These are phyloP conservation scores for Madurella mycetomatis DNA, from an alignment of 2,329 filamentous ascomycete species.

Conservation along the genomic window DNA sequence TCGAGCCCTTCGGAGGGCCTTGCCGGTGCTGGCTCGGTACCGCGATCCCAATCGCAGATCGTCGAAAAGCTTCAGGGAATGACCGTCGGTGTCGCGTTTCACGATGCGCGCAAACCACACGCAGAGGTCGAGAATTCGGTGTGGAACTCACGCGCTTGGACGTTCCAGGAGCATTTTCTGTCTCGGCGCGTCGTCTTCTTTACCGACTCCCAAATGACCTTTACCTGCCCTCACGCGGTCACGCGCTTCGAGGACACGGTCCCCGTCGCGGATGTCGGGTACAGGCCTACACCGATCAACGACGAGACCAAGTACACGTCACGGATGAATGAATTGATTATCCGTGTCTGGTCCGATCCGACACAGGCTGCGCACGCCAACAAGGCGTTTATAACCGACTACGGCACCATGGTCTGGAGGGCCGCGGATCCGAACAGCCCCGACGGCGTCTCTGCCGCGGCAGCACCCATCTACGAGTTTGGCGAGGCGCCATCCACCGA, in stretches of 20 bases:
- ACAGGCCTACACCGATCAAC: conserved; percentile 1
- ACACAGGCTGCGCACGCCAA: conserved; percentile 9
- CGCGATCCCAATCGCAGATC: conserved; percentile 6
- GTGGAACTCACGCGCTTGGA: conserved; percentile 18
- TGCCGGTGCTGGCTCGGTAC: conserved; percentile 1
- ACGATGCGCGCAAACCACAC: conserved; percentile 10
- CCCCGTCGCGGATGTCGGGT: background rate
- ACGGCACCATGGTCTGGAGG: background rate
- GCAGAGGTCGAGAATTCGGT: conserved; percentile 10
- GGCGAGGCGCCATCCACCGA: background rate
- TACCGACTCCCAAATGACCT: conserved; percentile 11
- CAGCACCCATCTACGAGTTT: conserved; percentile 7
- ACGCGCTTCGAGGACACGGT: conserved; percentile 13
- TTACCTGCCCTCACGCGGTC: conserved; percentile 9
- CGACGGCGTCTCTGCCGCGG: background rate
- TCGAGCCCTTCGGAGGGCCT: conserved; percentile 6
- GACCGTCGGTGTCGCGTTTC: conserved; percentile 7
- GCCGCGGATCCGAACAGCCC: background rate
- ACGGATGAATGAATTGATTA: background rate
- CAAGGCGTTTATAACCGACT: conserved; percentile 8
- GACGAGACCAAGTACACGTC: background rate
- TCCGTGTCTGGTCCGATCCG: conserved; percentile 6
- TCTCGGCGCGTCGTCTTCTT: conserved; percentile 14
- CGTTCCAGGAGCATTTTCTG: conserved; percentile 11
- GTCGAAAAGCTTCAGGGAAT: conserved; percentile 7